Evolutionary conservation across 208 protist species (phyloP).

Genomic region (Kentomonas sorsogonicus): DNA sequence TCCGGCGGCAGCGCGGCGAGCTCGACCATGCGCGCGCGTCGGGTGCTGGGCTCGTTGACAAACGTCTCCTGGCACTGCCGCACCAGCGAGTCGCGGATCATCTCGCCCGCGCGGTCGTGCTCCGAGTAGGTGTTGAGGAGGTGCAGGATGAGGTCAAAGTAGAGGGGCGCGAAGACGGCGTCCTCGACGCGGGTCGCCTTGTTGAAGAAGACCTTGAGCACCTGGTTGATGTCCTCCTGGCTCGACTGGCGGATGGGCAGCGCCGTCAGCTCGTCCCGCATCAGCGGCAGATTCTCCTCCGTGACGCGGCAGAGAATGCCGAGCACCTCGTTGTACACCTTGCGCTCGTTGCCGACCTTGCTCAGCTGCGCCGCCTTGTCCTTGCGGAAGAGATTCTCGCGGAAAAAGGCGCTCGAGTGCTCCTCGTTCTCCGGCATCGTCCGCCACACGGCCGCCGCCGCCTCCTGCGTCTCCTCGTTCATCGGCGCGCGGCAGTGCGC

Average conservation of each 20-base stretch:
- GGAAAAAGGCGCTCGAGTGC: conserved; percentile 50
- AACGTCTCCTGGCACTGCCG: conserved; percentile 69
- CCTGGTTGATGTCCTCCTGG: conserved; percentile 73
- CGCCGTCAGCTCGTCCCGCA: conserved; percentile 68
- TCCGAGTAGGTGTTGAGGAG: conserved; percentile 70
- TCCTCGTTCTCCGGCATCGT: conserved; percentile 73
- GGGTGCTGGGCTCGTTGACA: conserved; percentile 28
- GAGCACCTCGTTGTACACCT: conserved; percentile 81
- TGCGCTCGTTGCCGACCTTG: conserved; percentile 66
- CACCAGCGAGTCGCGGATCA: conserved; percentile 70
- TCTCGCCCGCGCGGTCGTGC: conserved; percentile 44
- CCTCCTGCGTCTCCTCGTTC: conserved; percentile 34
- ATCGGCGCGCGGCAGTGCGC: conserved; percentile 29
- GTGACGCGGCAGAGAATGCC: conserved; percentile 83
- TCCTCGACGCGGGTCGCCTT: conserved; percentile 82
- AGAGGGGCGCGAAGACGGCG: conserved; percentile 62
- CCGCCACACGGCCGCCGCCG: conserved; percentile 61
- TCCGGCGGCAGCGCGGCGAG: conserved; percentile 10
- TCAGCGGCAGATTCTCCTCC: conserved; percentile 50
- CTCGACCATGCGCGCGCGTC: conserved; percentile 12
- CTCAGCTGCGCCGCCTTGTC: conserved; percentile 46
- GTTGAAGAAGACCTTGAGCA: conserved; percentile 82
- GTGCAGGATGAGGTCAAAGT: conserved; percentile 71
- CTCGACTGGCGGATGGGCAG: conserved; percentile 84
- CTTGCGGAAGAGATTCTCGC: conserved; percentile 66